Percentiles rank a stretch among this genome's conserved stretches.
Conservation (phyloP, 2,329 filamentous ascomycete genomes). For the Camillea tinctor region DNA sequence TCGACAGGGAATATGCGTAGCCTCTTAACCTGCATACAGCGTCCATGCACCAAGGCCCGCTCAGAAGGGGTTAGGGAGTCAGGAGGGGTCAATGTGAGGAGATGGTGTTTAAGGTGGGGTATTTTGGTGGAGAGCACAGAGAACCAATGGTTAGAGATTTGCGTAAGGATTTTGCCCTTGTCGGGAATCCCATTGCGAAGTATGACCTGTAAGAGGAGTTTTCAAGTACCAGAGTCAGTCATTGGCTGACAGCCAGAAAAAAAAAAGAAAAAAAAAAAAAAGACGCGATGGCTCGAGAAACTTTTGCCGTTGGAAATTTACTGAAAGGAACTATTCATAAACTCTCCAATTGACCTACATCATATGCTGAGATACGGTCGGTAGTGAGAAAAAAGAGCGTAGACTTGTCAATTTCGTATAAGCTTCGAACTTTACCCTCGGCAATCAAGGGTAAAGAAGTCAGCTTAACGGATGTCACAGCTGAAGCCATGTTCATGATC, state of each 20-base stretch:
- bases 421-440: conserved; percentile 70
- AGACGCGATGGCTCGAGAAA: too few relatives aligned
- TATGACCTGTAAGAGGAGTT: conserved; percentile 6
- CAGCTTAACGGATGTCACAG: conserved; percentile 21
- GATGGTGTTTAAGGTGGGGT: conserved; percentile 50
- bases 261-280: neutral
- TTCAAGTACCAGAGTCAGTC: neutral
- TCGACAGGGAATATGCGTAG: conserved; percentile 75
- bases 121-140: conserved; percentile 42
- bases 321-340: too few relatives aligned
- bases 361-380: conserved; percentile 91
- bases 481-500: neutral
- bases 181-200: conserved; percentile 57
- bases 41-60: conserved; percentile 54
- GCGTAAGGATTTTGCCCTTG: conserved; percentile 53
- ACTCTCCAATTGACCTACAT: conserved; percentile 50
- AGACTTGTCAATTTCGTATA: conserved; percentile 68
- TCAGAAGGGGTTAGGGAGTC: conserved; percentile 40
- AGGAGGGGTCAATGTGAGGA: conserved; percentile 44
- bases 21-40: conserved; percentile 75
- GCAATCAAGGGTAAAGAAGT: conserved; percentile 33
- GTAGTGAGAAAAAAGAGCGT: conserved; percentile 80
- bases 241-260: neutral
- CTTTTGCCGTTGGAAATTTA: too few relatives aligned
- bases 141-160: conserved; percentile 53